Base-by-base conservation (phyloP, 2,329 filamentous ascomycete genomes). In the Dothiorella sarmentorum region DNA sequence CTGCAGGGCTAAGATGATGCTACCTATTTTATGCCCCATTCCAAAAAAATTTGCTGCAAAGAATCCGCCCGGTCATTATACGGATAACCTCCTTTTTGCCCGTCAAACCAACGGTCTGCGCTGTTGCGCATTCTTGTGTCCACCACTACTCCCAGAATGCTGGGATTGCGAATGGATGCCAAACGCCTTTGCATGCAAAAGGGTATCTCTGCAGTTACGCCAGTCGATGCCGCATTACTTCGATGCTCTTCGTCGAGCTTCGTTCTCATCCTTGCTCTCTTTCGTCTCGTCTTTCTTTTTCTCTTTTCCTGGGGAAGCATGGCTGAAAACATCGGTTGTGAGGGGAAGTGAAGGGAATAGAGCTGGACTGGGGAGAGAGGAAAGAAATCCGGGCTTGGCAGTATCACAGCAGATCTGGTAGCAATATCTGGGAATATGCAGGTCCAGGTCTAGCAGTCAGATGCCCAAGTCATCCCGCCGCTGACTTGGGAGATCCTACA, bases 131-230 rank as follows among this genome's bases (percentile, higher is more conserved):
- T 53, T 40, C 15, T 15, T 13, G 29, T 51, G 29, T 29, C 49
- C 49, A 20, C 49, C 49, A 42, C 37, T 53, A 53, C 24, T 38
- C 47, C 49, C 49, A 18, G 31, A 37, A 24, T 53, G 49, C 49
- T 53, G 35, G 49, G 22, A 26, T 40, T 20, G 49, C 49, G 49
- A 53, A 53, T 53, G 35, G 22, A 29, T 53, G 35, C 49, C 33
- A 47, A 58, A 58, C 55, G 42, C 55, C 55, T 37, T 49, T 29
- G 43, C 43, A 58, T 47, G 43, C 42, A 45, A 56, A 58, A 38
- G 55, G 55, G 55, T 58, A 58, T 58, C 55, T 58, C n/a, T 37
- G 42, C 55, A 49, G 40, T 49, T 58, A 58, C 55, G 55, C 55
- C 55, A 38, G 26, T 55, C 51, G 38, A 55, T 55, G 51, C 51